Evolutionary conservation across 148 eudicot genomes (phyloP).

Genomic region (Vaccinium darrowii): DNA sequence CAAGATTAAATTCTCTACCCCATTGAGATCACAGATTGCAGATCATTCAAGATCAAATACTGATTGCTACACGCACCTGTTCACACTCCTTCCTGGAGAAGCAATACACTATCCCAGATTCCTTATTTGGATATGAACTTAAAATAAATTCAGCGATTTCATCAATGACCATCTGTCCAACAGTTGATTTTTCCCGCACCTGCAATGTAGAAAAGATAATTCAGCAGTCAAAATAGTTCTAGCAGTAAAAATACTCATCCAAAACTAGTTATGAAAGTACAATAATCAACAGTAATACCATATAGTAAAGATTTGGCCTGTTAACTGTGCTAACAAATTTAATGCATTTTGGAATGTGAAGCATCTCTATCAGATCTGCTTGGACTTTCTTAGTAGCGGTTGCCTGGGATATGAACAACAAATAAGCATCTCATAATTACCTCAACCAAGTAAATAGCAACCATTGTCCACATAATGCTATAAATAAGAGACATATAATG

Average conservation of each 20-base stretch:
- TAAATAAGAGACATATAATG: neutral
- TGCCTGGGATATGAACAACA: slow-evolving; percentile 52
- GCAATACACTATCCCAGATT: slow-evolving; percentile 98
- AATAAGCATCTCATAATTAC: neutral
- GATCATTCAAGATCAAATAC: neutral
- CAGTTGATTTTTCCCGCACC: slow-evolving; percentile 96
- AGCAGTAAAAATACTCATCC: slow-evolving; percentile 16
- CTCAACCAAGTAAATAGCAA: neutral
- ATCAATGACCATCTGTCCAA: slow-evolving; percentile 75
- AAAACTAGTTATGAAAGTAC: neutral
- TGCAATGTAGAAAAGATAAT: slow-evolving; percentile 26
- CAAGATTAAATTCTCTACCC: neutral
- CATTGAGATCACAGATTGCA: neutral
- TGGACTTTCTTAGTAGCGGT: slow-evolving; percentile 98
- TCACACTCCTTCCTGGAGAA: slow-evolving; percentile 98
- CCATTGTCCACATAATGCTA: neutral
- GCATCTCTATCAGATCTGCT: slow-evolving; percentile 88
- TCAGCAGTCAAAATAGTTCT: slow-evolving; percentile 12
- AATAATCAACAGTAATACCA: slow-evolving; percentile 41
- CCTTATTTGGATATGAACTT: slow-evolving; percentile 79
- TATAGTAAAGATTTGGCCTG: slow-evolving; percentile 94
- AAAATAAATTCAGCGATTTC: slow-evolving; percentile 81
- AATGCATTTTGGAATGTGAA: slow-evolving; percentile 78
- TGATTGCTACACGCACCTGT: slow-evolving; percentile 48
- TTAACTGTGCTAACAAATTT: slow-evolving; percentile 93